Base-by-base conservation (phyloP, 768 basidiomycete genomes). In the Podaxis rugospora region DNA sequence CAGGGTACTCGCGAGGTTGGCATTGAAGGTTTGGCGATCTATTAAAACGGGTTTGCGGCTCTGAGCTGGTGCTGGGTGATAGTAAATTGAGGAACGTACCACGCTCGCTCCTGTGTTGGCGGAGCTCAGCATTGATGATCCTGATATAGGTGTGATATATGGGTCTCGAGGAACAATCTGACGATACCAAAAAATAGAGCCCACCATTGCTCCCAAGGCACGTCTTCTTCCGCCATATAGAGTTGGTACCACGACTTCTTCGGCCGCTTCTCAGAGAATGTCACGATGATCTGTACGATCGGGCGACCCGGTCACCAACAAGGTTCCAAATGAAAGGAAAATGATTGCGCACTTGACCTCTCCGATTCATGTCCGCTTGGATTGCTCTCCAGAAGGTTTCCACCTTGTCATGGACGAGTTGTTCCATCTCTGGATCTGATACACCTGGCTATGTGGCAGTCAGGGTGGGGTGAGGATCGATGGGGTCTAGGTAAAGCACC, bases 201-300 rank as follows among this genome's bases (percentile, higher is more conserved):
- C 5, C 11, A 90, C 92, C 92, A 93, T 72, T 90, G 86, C 70
- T 93, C 92, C 92, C 92, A 93, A 55, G 90, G 85, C 13, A 92
- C 83, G 25, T 93, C 90, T 69, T 93, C 92, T 74, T 93, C 89
- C 1, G 81, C 86, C 65, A 80, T 78, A 42, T 86, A 86, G 10
- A 83, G 82, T 55, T 81, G 81, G 66, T 92, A 90, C 91, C 91
- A 92, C 14, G 84, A 82, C 72, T 90, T 93, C 72, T 87, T 88
- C 9, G 84, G 83, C 51, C 83, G 81, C 70, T 87, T 89, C 70
- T 92, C 91, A 1, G 89, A 88, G 63, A 93, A 85, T 0, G 86
- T 90, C 18, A 93, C 81, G 9, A 80, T 70, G 35, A 93, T 86
- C 92, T 90, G 55, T 16, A 6, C 5, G 11, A 36, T 37, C 53